phyloP scores from a whole-genome alignment of 2,329 filamentous ascomycete species.

The Cercospora zeina region DNA sequence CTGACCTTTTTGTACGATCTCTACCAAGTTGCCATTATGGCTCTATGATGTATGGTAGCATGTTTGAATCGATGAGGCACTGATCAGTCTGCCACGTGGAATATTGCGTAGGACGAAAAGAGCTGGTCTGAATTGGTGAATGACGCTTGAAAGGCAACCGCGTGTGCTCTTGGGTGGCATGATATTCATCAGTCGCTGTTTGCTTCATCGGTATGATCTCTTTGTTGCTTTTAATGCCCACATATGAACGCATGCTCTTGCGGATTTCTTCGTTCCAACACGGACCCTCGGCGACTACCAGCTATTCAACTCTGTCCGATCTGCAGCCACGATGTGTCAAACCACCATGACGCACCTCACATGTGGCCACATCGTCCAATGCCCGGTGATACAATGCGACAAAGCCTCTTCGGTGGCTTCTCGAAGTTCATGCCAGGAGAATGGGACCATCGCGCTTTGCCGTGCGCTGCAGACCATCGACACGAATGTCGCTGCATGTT shows the following conservation, averaged over 20 bases:
- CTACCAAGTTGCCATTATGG: too few relatives aligned
- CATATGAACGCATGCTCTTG: background rate
- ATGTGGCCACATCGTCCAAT: conserved; percentile 27
- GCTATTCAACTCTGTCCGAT: background rate
- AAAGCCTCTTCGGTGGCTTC: conserved; percentile 6
- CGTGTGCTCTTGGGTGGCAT: background rate
- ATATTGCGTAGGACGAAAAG: background rate
- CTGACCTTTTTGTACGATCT: background rate
- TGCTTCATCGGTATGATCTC: background rate
- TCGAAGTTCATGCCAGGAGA: conserved; percentile 19
- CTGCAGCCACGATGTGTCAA: conserved; percentile 24
- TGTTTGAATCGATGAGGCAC: background rate
- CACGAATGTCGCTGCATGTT: conserved; percentile 25
- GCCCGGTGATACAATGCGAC: conserved; percentile 25
- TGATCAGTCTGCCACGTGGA: background rate
- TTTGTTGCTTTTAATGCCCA: background rate
- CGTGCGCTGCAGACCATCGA: conserved; percentile 10
- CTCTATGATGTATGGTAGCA: background rate
- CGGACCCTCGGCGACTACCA: background rate
- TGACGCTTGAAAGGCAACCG: background rate
- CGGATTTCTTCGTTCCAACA: background rate
- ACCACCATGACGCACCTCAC: conserved; percentile 24
- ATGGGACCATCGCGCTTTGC: conserved; percentile 22
- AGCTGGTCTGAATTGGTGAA: background rate
- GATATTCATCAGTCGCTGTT: background rate